Base-by-base conservation (phyloP, 306 rosid genomes). In the Malus sylvestris region DNA sequence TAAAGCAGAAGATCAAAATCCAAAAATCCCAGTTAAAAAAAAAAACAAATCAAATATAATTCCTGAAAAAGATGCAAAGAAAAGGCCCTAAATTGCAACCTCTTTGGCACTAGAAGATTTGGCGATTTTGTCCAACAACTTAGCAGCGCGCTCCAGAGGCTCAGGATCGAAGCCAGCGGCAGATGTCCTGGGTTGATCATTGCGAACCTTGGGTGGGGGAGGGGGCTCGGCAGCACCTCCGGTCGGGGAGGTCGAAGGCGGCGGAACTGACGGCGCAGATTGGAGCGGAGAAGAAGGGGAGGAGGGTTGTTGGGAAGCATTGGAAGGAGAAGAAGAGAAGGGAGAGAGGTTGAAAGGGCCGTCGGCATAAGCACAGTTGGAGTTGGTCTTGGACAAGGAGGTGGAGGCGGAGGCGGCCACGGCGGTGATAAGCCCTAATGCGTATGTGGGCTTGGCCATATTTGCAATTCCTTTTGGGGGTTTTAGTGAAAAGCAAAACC, bases 161-260 rank as follows among this genome's bases (percentile, higher is more conserved):
- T 87, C 93, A 0, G 97, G 97, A 83, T 95, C 99, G 83, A 95
- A 95, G 1, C 99, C 99, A 3, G 93, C 86, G n/a, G 99, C 85
- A 3, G 92, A 46, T 0, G 92, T 92, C 78, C 97, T 92, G 0
- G 97, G 99, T 14, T 90, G 69, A 75, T 95, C 91, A 79, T 95
- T 95, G 53, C 93, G 96, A 46, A 64, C 84, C 84, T 86, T 90
- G 0, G 93, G 68, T 30, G 68, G 33, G 29, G 65, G 85, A 6
- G 81, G 67, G 1, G 81, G 45, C 58, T 76, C 84, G 38, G 75
- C 32, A 45, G 67, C 74, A 75, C 38, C 82, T 8, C 66, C 70
- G 11, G 81, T 42, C 18, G 18, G 68, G 20, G 18, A 71, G 13
- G 60, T 9, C 15, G 70, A 12, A 20, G 68, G 38, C 32, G 65